Percentiles rank a stretch among this genome's conserved stretches.
Evolutionary conservation across 495 filamentous ascomycete genomes (phyloP).

Genomic region (Articulospora tetracladia): DNA sequence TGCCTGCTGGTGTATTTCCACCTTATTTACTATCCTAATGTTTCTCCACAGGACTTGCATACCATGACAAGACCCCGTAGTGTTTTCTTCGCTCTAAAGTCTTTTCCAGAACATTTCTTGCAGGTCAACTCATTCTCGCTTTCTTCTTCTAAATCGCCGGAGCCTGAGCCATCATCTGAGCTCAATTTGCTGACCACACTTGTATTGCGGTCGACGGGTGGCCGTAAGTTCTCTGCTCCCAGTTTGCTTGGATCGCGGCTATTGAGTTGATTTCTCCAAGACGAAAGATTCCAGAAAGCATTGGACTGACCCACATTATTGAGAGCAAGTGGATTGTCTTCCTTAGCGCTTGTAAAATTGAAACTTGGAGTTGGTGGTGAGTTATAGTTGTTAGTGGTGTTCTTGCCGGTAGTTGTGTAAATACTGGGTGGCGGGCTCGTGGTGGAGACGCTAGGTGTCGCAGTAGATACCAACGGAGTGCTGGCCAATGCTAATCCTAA

Average conservation of each 20-base stretch:
- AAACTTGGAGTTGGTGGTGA: slow-evolving; percentile 28
- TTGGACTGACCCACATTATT: slow-evolving; percentile 19
- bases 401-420: slow-evolving; percentile 6
- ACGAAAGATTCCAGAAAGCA: slow-evolving; percentile 26
- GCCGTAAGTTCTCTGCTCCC: slow-evolving; percentile 7
- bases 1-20: neutral
- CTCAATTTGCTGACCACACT: slow-evolving; percentile 21
- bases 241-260: slow-evolving; percentile 12
- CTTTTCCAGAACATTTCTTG: slow-evolving; percentile 23
- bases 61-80: slow-evolving; percentile 21
- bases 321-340: slow-evolving; percentile 15
- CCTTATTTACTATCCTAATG: slow-evolving; percentile 10
- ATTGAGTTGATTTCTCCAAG: slow-evolving; percentile 10
- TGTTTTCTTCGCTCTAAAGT: slow-evolving; percentile 23
- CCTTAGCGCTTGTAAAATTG: slow-evolving; percentile 12
- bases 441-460: slow-evolving; percentile 19
- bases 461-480: slow-evolving; percentile 11
- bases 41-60: slow-evolving; percentile 24
- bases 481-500: slow-evolving; percentile 10
- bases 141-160: slow-evolving; percentile 10
- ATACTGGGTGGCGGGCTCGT: slow-evolving; percentile 20
- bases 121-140: slow-evolving; percentile 23
- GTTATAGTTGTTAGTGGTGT: neutral
- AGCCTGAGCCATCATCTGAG: slow-evolving; percentile 15
- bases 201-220: neutral